Evolutionary conservation across 225 moss, liverwort and hornwort genomes (phyloP).

Genomic region (Polytrichum commune): DNA sequence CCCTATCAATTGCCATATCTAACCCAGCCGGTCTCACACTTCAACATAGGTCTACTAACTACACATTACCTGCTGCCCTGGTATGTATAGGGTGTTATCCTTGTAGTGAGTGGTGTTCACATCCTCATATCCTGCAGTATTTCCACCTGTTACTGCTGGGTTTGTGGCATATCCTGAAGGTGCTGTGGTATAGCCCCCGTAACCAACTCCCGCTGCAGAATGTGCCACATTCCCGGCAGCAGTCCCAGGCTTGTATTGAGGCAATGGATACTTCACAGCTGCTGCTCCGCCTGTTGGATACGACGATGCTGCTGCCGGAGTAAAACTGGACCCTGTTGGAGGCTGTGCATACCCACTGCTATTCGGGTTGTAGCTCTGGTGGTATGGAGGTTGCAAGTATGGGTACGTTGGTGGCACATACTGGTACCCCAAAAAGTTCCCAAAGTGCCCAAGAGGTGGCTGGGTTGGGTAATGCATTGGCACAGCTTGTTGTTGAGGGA

Average conservation of each 20-base stretch:
- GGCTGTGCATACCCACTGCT: conserved; percentile 52
- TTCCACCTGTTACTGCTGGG: conserved; percentile 49
- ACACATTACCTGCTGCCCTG: conserved; percentile 62
- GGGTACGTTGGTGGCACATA: conserved; percentile 73
- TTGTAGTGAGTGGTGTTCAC: conserved; percentile 62
- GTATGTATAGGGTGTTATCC: conserved; percentile 67
- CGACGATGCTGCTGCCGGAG: conserved; percentile 47
- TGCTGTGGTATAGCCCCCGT: conserved; percentile 51
- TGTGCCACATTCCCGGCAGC: conserved; percentile 50
- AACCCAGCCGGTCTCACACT: too few relatives aligned
- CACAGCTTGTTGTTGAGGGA: conserved; percentile 79
- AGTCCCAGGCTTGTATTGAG: conserved; percentile 49
- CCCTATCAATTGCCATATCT: too few relatives aligned
- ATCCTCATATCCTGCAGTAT: conserved; percentile 58
- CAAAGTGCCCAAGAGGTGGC: conserved; percentile 72
- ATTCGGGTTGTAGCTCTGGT: conserved; percentile 50
- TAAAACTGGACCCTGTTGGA: conserved; percentile 63
- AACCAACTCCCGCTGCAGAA: conserved; percentile 46
- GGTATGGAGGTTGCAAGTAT: conserved; percentile 82
- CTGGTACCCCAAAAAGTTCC: conserved; percentile 78
- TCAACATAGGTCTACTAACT: too few relatives aligned
- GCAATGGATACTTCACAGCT: conserved; percentile 52
- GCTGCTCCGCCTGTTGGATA: conserved; percentile 48
- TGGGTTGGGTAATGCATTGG: conserved; percentile 86
- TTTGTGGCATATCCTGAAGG: conserved; percentile 56